Conservation (phyloP, 1,284 basidiomycete species). For the Ceratobasidium sp. region DNA sequence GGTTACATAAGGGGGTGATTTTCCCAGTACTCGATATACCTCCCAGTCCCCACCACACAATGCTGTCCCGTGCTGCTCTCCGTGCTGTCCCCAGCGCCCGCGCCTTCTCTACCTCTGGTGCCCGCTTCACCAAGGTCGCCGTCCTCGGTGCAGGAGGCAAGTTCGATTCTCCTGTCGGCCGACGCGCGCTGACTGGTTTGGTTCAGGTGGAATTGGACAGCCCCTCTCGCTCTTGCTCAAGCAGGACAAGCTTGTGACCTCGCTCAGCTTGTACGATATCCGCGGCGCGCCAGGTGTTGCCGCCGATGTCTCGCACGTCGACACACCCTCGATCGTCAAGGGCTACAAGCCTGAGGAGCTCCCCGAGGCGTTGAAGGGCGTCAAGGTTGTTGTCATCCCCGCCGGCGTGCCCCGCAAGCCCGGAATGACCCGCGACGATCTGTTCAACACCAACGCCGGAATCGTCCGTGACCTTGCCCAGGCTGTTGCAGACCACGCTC, state of each 20-base stretch:
- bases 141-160: constrained; percentile 88
- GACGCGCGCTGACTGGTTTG: constrained; percentile 26
- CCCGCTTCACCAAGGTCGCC: constrained; percentile 82
- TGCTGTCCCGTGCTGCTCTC: constrained; percentile 68
- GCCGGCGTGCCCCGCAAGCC: constrained; percentile 97
- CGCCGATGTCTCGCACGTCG: constrained; percentile 93
- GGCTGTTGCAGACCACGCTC: constrained; percentile 86
- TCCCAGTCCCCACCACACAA: constrained; percentile 52
- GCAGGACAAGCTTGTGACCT: constrained; percentile 82
- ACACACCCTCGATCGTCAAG: constrained; percentile 84
- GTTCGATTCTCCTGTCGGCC: constrained; percentile 36
- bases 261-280: constrained; percentile 88
- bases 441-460: constrained; percentile 97
- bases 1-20: constrained; percentile 15
- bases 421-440: constrained; percentile 95
- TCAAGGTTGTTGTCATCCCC: constrained; percentile 94
- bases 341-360: constrained; percentile 80
- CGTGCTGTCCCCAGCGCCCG: constrained; percentile 65
- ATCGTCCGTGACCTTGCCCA: constrained; percentile 96
- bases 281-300: constrained; percentile 92
- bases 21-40: too few relatives aligned
- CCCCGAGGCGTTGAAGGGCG: constrained; percentile 85
- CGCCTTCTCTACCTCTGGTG: constrained; percentile 80
- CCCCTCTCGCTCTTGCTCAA: constrained; percentile 90
- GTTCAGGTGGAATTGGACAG: constrained; percentile 83